Conservation (phyloP, 805 yeast species). For the Wickerhamiella spandovensis region DNA sequence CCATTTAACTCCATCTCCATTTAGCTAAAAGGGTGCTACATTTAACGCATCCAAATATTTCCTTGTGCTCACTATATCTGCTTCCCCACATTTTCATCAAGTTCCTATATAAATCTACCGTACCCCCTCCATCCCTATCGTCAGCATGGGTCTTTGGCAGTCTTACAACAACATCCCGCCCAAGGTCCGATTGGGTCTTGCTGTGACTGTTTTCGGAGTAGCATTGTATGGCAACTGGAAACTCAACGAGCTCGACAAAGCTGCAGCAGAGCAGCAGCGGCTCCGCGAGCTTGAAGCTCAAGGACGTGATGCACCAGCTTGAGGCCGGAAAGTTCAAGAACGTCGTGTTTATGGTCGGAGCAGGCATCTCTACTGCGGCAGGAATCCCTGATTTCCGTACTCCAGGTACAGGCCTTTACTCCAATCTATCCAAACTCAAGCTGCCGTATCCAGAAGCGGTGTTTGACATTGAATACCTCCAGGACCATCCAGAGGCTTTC, state of each 20-base stretch:
- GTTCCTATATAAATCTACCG: too few species aligned
- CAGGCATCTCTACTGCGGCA: constrained; percentile 85
- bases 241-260: constrained; percentile 12
- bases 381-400: constrained; percentile 95
- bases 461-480: constrained; percentile 75
- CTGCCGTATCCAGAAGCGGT: constrained; percentile 94
- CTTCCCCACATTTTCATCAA: too few species aligned
- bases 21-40: too few species aligned
- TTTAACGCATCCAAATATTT: too few species aligned
- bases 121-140: background rate
- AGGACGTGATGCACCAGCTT: constrained; percentile 6
- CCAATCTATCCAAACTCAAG: constrained; percentile 53
- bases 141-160: constrained; percentile 10
- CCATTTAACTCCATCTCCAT: too few species aligned
- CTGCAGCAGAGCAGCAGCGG: constrained; percentile 10
- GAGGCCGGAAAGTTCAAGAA: constrained; percentile 14
- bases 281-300: constrained; percentile 4
- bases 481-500: constrained; percentile 67
- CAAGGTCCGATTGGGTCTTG: constrained; percentile 13
- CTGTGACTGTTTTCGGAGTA: constrained; percentile 12
- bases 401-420: constrained; percentile 69
- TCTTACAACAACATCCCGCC: constrained; percentile 13
- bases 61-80: too few species aligned
- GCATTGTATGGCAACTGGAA: constrained; percentile 16
- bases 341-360: constrained; percentile 46